Evolutionary conservation across 2,329 filamentous ascomycete genomes (phyloP).

Genomic region (Calycina herbarum): DNA sequence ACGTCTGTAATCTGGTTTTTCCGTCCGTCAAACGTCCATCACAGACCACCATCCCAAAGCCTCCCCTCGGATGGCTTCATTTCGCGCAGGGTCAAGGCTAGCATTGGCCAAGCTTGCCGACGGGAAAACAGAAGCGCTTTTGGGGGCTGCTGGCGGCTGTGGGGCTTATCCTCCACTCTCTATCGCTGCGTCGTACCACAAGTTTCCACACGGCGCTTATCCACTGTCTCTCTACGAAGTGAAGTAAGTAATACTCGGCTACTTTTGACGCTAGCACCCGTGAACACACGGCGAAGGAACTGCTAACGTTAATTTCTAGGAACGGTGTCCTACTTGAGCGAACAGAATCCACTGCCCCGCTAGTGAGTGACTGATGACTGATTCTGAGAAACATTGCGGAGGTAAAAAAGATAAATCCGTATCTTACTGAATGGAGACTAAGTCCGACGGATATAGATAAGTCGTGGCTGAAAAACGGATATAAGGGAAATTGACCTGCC

Average conservation of each 20-base stretch:
- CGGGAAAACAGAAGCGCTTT: neutral
- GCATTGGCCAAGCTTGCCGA: neutral
- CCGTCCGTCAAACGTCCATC: neutral
- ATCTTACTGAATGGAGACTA: neutral
- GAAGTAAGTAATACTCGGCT: neutral
- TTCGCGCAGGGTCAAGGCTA: neutral
- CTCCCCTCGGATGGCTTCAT: conserved; percentile 1
- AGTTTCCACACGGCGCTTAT: neutral
- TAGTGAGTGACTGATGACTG: neutral
- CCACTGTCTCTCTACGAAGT: neutral
- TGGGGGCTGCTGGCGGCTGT: conserved; percentile 1
- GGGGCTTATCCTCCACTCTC: neutral
- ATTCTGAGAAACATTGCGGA: neutral
- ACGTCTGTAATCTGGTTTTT: conserved; percentile 2
- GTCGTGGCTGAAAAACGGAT: neutral
- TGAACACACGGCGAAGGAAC: neutral
- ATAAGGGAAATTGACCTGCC: neutral
- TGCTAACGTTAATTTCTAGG: neutral
- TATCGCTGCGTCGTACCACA: neutral
- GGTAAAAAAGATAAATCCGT: neutral
- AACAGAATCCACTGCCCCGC: neutral
- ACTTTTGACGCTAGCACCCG: neutral
- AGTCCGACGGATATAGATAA: neutral
- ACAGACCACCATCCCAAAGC: neutral
- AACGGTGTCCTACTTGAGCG: neutral